Conservation (phyloP, 495 filamentous ascomycete species). For the Cudoniella acicularis region DNA sequence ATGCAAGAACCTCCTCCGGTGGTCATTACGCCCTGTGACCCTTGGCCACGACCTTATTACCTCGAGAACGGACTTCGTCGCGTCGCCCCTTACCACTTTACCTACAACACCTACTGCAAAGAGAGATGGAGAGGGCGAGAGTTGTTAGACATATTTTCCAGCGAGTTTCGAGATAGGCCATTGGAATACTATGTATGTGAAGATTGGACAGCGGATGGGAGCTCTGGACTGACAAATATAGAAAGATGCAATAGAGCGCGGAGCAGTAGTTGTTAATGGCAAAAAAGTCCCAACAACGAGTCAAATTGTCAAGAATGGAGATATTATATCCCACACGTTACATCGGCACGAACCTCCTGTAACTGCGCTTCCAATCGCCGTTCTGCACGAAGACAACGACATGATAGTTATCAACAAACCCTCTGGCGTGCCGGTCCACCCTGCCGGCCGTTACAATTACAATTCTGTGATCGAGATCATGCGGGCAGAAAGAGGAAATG, state of each 20-base stretch:
- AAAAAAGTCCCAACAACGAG: constrained; percentile 46
- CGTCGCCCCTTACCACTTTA: constrained; percentile 85
- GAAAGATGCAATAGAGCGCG: constrained; percentile 75
- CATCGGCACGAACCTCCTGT: constrained; percentile 96
- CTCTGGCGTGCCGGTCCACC: constrained; percentile 88
- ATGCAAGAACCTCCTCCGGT: constrained; percentile 46
- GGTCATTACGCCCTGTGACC: constrained; percentile 58
- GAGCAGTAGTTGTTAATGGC: constrained; percentile 70
- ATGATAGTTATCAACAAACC: constrained; percentile 97
- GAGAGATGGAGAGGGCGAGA: constrained; percentile 77
- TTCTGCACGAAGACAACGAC: constrained; percentile 86
- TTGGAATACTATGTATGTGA: constrained; percentile 73
- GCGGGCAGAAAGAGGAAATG: constrained; percentile 66
- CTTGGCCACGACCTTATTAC: constrained; percentile 70
- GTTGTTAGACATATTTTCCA: constrained; percentile 74
- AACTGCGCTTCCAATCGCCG: constrained; percentile 68
- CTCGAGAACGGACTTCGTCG: constrained; percentile 76
- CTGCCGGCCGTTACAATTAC: constrained; percentile 91
- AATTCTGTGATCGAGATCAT: constrained; percentile 94
- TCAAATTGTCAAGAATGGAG: constrained; percentile 70
- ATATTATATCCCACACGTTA: constrained; percentile 86
- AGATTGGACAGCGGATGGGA: too few relatives aligned
- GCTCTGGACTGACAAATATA: constrained; percentile 30
- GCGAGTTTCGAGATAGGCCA: constrained; percentile 84
- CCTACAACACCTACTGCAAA: constrained; percentile 92